Base-by-base conservation (phyloP, 2,329 filamentous ascomycete species). In the Colletotrichum tofieldiae region DNA sequence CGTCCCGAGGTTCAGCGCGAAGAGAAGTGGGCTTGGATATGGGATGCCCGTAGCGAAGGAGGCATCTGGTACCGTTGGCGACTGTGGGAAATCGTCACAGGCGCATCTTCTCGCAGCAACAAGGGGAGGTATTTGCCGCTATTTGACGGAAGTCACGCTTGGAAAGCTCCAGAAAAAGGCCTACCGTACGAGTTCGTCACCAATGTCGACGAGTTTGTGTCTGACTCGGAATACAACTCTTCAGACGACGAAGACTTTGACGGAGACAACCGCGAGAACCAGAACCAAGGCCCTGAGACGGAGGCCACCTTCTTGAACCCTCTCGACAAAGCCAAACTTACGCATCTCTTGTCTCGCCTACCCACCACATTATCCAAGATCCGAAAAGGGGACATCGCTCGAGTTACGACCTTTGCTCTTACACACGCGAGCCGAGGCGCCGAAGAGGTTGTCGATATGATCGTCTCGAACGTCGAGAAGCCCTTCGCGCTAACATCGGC, bases 31-130 rank as follows among this genome's bases (percentile, higher is more conserved):
- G 93, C 95, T 0, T 99, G 95, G 93, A 86, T 99, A 6, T 99
- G 94, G 92, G 93, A 98, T 80, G 89, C 95, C 26, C 89, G 92
- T 75, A 95, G 92, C 77, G 86, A 88, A 74, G 95, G 91, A 35
- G 96, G 93, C 20, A 89, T 97, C 20, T 99, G 95, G 89, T 98
- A 98, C 81, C 91, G 96, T 54, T 98, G 94, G 93, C 91, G 94
- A 55, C 79, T 98, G 55, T 98, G 95, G 93, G 92, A 96, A 76
- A 88, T 96, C 11, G 86, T 96, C n/a, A 95, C 93, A 1, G 91
- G 92, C 5, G 86, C 87, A 1, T 84, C 87, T 52, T 79, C 84
- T 4, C 82, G 81, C 20, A 79, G 80, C 18, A 82, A 84, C 4
- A 84, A 86, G 75, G 84, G 84, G 55, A 90, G 87, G 75, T 90